Evolutionary conservation across 2,329 filamentous ascomycete genomes (phyloP), one percentile per base, ranked within the genome.

Genomic region (Aspergillus sp.): DNA sequence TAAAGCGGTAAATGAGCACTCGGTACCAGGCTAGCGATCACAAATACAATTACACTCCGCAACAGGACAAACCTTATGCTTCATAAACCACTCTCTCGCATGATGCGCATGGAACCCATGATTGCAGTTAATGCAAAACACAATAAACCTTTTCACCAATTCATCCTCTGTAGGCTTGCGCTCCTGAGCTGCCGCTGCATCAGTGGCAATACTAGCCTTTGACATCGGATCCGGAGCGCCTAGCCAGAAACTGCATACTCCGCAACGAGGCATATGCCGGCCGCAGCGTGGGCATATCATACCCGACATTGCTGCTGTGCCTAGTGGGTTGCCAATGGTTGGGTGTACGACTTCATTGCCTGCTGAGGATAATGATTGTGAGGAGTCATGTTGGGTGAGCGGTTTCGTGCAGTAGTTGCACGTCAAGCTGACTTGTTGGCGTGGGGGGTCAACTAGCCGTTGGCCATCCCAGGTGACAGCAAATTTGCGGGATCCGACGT

Each of bases 51-150:
- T 66, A 49, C 68, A 71, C 42, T 70, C 68, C 5, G 68, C 62
- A 15, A 71, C 67, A 1, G 68, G 67, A 52, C 68, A 71, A 7
- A 69, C 60, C 43, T 60, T 64, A 50, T 70, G 67, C 23, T 57
- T 61, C 38, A 51, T 56, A 48, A 84, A 85, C 82, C 82, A 85
- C 51, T 77, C 74, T 54, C 74, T 67, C 9, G 82, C 81, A 70
- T 84, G 81, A 62, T 81, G 70, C 3, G 78, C 80, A 67, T 85
- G 82, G 55, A 78, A 82, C 1, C 80, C 81, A 68, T 85, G 82
- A 54, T 78, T 78, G 60, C 82, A 85, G 50, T 72, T 75, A 55
- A 80, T 78, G 58, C 82, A 85, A 57, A 84, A 81, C 4, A 77
- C 76, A 53, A 82, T 72, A 56, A 82, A 76, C 46, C 75, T 69